These are phyloP conservation scores for Danielozyma ontarioensis DNA, from an alignment of 805 yeast species.

Conservation along the genomic window DNA sequence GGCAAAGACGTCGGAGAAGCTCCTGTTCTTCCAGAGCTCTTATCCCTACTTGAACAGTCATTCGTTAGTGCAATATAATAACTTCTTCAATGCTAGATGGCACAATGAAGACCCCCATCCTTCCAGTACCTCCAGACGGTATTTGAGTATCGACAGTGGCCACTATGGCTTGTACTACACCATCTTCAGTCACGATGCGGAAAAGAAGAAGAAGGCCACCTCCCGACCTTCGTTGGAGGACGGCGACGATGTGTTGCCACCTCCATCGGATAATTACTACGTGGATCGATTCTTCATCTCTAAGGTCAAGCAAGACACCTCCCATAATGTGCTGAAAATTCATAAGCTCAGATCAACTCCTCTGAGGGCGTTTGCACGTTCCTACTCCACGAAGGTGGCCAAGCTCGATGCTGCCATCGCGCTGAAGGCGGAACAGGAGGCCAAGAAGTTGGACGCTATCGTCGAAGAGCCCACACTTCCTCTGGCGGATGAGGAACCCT, in stretches of 20 bases:
- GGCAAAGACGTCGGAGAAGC: conserved; percentile 12
- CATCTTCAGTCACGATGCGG: conserved; percentile 32
- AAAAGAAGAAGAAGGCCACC: conserved; percentile 7
- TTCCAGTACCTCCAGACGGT: conserved; percentile 10
- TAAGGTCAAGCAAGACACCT: conserved; percentile 25
- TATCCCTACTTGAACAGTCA: conserved; percentile 15
- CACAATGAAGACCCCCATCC: conserved; percentile 20
- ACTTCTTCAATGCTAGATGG: conserved; percentile 12
- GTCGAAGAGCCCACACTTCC: neutral
- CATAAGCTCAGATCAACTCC: conserved; percentile 15
- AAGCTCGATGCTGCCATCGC: conserved; percentile 5
- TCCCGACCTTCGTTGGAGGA: conserved; percentile 4
- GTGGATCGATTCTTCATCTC: conserved; percentile 20
- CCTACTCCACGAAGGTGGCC: conserved; percentile 5
- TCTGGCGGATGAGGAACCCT: conserved; percentile 5
- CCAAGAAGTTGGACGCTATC: neutral
- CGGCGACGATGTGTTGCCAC: neutral
- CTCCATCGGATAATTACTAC: conserved; percentile 3
- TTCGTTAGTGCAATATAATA: conserved; percentile 4
- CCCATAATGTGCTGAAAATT: conserved; percentile 19
- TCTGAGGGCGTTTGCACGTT: conserved; percentile 14
- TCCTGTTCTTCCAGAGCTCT: conserved; percentile 22
- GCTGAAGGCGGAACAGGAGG: conserved; percentile 1
- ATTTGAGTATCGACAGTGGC: conserved; percentile 29
- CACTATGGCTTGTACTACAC: conserved; percentile 41